phyloP scores from a whole-genome alignment of 371 early-diverging fungal species.

The Massospora cicadina region DNA sequence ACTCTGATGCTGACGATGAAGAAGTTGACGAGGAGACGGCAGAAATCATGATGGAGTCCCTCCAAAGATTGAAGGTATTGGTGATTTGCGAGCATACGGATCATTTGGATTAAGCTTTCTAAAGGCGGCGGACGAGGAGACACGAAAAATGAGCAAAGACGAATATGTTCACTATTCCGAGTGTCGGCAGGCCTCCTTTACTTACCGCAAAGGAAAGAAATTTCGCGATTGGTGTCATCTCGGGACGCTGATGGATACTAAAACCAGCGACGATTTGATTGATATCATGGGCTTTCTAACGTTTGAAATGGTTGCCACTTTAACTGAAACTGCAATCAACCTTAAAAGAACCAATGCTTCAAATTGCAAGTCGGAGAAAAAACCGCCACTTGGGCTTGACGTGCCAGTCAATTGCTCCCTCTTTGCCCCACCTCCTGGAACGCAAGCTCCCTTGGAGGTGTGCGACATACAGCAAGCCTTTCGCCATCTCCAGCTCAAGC shows the following conservation, averaged over 20 bases:
- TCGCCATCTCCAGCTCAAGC: slow-evolving; percentile 41
- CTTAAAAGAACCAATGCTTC: slow-evolving; percentile 36
- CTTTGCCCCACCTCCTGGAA: slow-evolving; percentile 57
- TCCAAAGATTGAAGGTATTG: slow-evolving; percentile 38
- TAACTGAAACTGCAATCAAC: slow-evolving; percentile 72
- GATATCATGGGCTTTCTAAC: slow-evolving; percentile 94
- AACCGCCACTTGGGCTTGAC: slow-evolving; percentile 12
- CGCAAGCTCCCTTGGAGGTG: slow-evolving; percentile 61
- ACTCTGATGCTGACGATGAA: slow-evolving; percentile 57
- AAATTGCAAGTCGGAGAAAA: slow-evolving; percentile 8
- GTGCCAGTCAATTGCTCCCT: slow-evolving; percentile 29
- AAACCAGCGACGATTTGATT: slow-evolving; percentile 84
- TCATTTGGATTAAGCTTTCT: neutral
- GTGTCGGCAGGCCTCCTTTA: slow-evolving; percentile 94
- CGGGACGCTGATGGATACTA: slow-evolving; percentile 63
- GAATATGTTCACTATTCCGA: slow-evolving; percentile 98
- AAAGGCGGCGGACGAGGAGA: slow-evolving; percentile 73
- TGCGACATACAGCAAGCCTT: slow-evolving; percentile 86
- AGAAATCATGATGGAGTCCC: slow-evolving; percentile 73
- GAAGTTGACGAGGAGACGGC: slow-evolving; percentile 67
- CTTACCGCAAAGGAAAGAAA: slow-evolving; percentile 80
- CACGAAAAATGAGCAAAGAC: slow-evolving; percentile 89
- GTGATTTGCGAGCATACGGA: neutral
- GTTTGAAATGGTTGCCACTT: slow-evolving; percentile 84
- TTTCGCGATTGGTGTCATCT: slow-evolving; percentile 94